Base-by-base conservation (phyloP, 371 early-diverging fungal genomes). In the Blakeslea trispora region DNA sequence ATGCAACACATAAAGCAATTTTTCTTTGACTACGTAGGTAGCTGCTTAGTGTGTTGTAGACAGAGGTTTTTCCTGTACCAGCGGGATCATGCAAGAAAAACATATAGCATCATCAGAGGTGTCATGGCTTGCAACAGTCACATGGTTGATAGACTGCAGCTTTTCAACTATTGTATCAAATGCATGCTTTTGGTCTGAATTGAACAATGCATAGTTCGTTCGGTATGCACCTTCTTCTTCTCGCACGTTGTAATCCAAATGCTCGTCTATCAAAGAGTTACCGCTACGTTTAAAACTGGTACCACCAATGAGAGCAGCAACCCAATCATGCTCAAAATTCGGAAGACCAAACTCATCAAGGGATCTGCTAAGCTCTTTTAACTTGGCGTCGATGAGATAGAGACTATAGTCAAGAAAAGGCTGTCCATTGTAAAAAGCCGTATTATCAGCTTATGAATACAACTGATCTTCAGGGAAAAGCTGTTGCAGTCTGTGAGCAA, bases 1-100 rank as follows among this genome's bases (percentile, higher is more conserved):
- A n/a, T n/a, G n/a, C n/a, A n/a, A n/a, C n/a, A n/a, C n/a, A n/a
- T n/a, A n/a, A n/a, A n/a, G n/a, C n/a, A n/a, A n/a, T n/a, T n/a
- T n/a, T n/a, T n/a, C n/a, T n/a, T n/a, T n/a, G n/a, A n/a, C n/a
- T n/a, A n/a, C n/a, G n/a, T n/a, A n/a, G n/a, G n/a, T n/a, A n/a
- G n/a, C n/a, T n/a, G n/a, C n/a, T n/a, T n/a, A n/a, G n/a, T n/a
- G n/a, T n/a, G n/a, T n/a, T n/a, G n/a, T n/a, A n/a, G n/a, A n/a
- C n/a, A n/a, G n/a, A n/a, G n/a, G n/a, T n/a, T 40, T 40, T 40
- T 40, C 40, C 40, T n/a, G 40, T 40, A 40, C 40, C 40, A 40
- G n/a, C 40, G 2, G 40, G 40, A 4, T 11, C 40, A 40, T 40
- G 40, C 10, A 40, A 40, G 40, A 40, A 40, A 40, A 40, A 17